Evolutionary conservation across 176 grass and related monocot species (phyloP), one percentile per base, ranked within the genome.

Genomic region (Phragmites australis): DNA sequence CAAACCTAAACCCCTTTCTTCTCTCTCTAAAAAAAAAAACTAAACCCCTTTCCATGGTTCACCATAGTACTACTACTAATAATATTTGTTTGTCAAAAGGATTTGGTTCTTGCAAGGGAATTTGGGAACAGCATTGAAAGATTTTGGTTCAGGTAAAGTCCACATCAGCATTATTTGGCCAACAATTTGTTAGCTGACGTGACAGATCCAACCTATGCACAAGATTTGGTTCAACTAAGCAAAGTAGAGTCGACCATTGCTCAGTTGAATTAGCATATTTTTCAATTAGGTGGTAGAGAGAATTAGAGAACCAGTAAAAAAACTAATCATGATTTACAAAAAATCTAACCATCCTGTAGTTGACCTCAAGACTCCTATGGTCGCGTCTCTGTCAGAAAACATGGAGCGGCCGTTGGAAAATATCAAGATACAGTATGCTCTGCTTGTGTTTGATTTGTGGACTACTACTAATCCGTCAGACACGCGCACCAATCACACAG

Each of bases 1-100:
- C 27, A 48, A 81, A 80, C 59, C 68, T 70, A 80, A 67, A 43
- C 26, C 46, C 53, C 6, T 37, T 3, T n/a, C n/a, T n/a, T n/a
- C n/a, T n/a, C n/a, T n/a, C n/a, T n/a, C n/a, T n/a, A n/a, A n/a
- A n/a, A n/a, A n/a, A n/a, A n/a, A 48, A 81, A 80, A 48, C 68
- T 70, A 80, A 67, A 43, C 26, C 46, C 53, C 6, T 37, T 1
- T 14, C 44, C 25, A 2, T 55, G 3, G 3, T 9, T 76, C 61
- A 19, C 50, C 40, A 32, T 9, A 11, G 75, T 18, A 54, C 55
- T 13, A 63, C 30, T 12, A 22, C 3, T 22, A 9, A 21, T 54
- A 29, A n/a, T 21, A 2, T 30, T 80, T 54, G 19, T 19, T 68
- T 37, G 25, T 61, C 43, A 16, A 77, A 73, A 49, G 27, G 62